Evolutionary conservation across 768 basidiomycete species (phyloP).

Genomic region (Pleurotus eryngii): DNA sequence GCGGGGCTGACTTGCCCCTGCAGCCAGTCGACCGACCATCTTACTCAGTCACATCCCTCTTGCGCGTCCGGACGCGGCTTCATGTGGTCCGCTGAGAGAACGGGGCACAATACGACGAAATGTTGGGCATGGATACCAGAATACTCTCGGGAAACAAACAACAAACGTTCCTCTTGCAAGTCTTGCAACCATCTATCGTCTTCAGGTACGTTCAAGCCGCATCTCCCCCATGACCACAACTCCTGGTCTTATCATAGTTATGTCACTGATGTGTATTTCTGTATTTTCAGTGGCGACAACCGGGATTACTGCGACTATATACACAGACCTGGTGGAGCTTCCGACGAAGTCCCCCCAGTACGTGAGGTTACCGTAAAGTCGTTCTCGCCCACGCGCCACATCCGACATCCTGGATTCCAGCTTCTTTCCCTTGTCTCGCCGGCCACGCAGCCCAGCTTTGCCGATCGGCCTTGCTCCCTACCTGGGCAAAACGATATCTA

Average conservation of each 20-base stretch:
- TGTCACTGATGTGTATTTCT: conserved; percentile 7
- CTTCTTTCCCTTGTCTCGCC: conserved; percentile 62
- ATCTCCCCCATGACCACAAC: no score
- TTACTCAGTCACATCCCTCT: conserved; percentile 87
- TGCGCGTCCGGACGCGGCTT: conserved; percentile 65
- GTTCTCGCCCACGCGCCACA: conserved; percentile 73
- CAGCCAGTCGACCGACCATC: conserved; percentile 48
- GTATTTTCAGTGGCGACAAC: conserved; percentile 71
- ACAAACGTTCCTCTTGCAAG: conserved; percentile 65
- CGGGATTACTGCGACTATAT: conserved; percentile 85
- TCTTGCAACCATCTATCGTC: conserved; percentile 60
- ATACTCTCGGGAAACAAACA: conserved; percentile 77
- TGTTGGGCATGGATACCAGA: conserved; percentile 80
- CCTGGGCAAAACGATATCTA: conserved; percentile 69
- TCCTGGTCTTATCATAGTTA: no score
- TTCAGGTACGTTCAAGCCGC: conserved; percentile 54
- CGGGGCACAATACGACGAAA: conserved; percentile 67
- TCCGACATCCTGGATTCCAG: conserved; percentile 79
- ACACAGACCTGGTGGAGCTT: conserved; percentile 38
- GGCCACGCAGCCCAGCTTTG: conserved; percentile 38
- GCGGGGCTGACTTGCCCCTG: conserved; percentile 6
- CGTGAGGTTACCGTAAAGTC: conserved; percentile 88
- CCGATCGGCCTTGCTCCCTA: conserved; percentile 72
- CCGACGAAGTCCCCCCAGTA: conserved; percentile 26
- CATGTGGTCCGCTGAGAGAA: conserved; percentile 79